Conservation (phyloP, 371 early-diverging fungal species). For the Blakeslea trispora region DNA sequence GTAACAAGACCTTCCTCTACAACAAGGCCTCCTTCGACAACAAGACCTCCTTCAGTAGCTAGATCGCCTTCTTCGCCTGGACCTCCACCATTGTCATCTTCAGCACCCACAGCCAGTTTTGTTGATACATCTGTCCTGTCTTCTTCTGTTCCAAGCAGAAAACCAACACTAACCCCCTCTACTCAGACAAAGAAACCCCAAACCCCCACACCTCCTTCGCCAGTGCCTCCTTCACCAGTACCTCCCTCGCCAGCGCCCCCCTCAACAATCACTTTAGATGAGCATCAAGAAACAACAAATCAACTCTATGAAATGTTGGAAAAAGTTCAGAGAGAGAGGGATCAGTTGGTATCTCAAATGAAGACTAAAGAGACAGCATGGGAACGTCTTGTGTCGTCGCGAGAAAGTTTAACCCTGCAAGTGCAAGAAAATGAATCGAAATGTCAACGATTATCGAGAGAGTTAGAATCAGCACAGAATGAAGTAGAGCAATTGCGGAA, state of each 20-base stretch:
- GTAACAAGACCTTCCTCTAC: not conserved
- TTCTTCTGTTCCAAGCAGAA: conserved; percentile 1
- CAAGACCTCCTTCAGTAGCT: not conserved
- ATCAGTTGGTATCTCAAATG: conserved; percentile 29
- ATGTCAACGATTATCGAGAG: conserved; percentile 21
- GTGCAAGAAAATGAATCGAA: conserved; percentile 33
- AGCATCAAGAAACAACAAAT: conserved; percentile 16
- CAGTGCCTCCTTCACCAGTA: not conserved
- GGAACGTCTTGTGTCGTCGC: conserved; percentile 43
- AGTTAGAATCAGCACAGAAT: conserved; percentile 13
- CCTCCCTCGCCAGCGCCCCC: conserved; percentile 6
- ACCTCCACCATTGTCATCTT: not conserved
- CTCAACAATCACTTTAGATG: conserved; percentile 6
- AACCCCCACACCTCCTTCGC: conserved; percentile 2
- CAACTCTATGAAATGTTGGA: conserved; percentile 37
- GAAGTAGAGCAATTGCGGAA: conserved; percentile 6
- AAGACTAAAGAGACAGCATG: conserved; percentile 42
- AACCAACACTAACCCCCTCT: not conserved
- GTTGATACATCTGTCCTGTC: not conserved
- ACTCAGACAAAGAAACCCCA: not conserved
- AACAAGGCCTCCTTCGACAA: too few species aligned
- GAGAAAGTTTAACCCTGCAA: conserved; percentile 41
- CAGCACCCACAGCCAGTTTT: not conserved
- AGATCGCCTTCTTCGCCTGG: conserved; percentile 6
- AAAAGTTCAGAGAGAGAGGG: conserved; percentile 34